phyloP scores from a whole-genome alignment of 139 green algal genomes.

The Diplosphaera chodatii region DNA sequence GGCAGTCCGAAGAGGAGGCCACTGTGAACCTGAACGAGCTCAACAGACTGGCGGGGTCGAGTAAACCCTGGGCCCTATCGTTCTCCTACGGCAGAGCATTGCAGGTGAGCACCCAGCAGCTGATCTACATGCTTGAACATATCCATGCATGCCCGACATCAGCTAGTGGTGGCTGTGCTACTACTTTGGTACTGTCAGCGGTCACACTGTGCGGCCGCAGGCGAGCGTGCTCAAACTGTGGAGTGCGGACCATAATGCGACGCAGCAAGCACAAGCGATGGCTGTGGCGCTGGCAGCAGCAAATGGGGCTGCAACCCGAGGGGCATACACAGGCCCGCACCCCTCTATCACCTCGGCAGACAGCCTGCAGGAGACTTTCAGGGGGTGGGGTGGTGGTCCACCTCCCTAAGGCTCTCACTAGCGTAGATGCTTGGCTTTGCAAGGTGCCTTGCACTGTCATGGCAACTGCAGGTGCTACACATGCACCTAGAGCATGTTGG shows the following conservation, averaged over 20 bases:
- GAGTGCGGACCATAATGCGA: slow-evolving; percentile 18
- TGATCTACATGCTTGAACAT: not conserved
- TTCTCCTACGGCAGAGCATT: slow-evolving; percentile 93
- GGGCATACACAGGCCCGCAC: slow-evolving; percentile 44
- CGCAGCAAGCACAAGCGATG: slow-evolving; percentile 27
- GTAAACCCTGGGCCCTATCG: slow-evolving; percentile 78
- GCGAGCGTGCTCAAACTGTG: slow-evolving; percentile 55
- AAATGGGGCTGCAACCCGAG: slow-evolving; percentile 46
- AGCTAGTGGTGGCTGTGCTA: no score
- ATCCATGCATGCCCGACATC: not conserved
- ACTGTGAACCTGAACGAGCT: slow-evolving; percentile 66
- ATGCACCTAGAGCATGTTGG: no score
- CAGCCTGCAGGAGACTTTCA: slow-evolving; percentile 47
- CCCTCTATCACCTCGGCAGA: slow-evolving; percentile 33
- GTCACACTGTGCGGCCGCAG: no score
- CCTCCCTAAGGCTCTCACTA: no score
- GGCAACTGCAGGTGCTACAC: no score
- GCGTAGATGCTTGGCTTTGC: no score
- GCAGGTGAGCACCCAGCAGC: slow-evolving; percentile 40
- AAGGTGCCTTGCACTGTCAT: no score
- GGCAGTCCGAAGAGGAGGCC: slow-evolving; percentile 75
- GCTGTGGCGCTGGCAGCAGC: slow-evolving; percentile 43
- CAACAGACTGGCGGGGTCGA: slow-evolving; percentile 41
- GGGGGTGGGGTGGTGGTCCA: slow-evolving; percentile 27
- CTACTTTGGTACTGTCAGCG: no score